Percentiles rank a stretch among this genome's conserved stretches.
These are phyloP conservation scores for Choanephora cucurbitarum DNA, from an alignment of 371 early-diverging fungal species.

Conservation along the genomic window DNA sequence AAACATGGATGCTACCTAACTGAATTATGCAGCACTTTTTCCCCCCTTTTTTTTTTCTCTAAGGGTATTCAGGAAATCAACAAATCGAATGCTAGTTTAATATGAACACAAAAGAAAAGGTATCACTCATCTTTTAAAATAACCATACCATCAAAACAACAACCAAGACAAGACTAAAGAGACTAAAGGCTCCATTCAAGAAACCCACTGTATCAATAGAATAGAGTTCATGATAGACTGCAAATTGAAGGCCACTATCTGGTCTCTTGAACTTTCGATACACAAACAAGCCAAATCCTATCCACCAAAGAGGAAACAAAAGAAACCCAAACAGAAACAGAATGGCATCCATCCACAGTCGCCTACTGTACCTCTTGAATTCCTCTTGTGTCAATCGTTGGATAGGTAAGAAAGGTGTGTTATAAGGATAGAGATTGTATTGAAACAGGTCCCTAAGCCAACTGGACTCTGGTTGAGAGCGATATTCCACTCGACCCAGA, in stretches of 20 bases:
- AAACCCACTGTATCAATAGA: slow-evolving; percentile 8
- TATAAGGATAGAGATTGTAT: background rate
- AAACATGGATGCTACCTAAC: too few species aligned
- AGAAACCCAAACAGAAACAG: slow-evolving; percentile 21
- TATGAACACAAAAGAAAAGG: background rate
- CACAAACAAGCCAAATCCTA: slow-evolving; percentile 11
- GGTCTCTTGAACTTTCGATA: background rate
- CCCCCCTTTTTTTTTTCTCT: too few species aligned
- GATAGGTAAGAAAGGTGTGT: background rate
- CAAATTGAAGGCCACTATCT: background rate
- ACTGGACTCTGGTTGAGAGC: background rate
- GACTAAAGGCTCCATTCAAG: slow-evolving; percentile 14
- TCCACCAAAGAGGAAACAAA: slow-evolving; percentile 24
- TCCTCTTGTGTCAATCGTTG: background rate
- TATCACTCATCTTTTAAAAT: background rate
- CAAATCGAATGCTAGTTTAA: too few species aligned
- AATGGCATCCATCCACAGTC: background rate
- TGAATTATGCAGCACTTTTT: too few species aligned
- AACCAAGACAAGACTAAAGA: slow-evolving; percentile 7
- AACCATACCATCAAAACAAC: slow-evolving; percentile 1
- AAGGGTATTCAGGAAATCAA: too few species aligned
- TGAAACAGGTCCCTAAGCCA: background rate
- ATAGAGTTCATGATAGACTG: background rate
- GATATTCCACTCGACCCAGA: slow-evolving; percentile 7
- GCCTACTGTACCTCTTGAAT: background rate